phyloP scores from a whole-genome alignment of 2,329 filamentous ascomycete species.

The Fusarium torreyae region DNA sequence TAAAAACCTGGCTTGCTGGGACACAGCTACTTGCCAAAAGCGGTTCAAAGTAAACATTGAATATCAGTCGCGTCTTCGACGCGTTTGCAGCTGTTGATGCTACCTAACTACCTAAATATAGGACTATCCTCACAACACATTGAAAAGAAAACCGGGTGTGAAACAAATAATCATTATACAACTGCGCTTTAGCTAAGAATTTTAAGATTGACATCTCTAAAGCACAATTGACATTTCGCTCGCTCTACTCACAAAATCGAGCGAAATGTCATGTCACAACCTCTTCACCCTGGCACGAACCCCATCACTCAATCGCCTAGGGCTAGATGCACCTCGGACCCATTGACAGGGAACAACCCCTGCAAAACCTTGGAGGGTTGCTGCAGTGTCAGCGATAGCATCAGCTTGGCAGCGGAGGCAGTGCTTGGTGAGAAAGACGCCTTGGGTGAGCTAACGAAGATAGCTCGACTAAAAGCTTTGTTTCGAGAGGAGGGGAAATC shows the following conservation, averaged over 20 bases:
- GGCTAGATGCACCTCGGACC: conserved; percentile 22
- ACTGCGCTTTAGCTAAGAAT: background rate
- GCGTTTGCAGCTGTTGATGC: conserved; percentile 15
- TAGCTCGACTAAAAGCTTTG: conserved; percentile 39
- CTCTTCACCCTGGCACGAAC: conserved; percentile 10
- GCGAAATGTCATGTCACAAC: conserved; percentile 1
- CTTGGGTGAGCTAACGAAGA: conserved; percentile 20
- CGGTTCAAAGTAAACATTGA: conserved; percentile 41
- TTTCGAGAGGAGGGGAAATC: conserved; percentile 49
- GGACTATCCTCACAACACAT: background rate
- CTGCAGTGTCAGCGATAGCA: conserved; percentile 48
- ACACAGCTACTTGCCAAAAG: conserved; percentile 37
- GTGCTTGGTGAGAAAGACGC: conserved; percentile 34
- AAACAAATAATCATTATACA: background rate
- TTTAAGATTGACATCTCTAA: background rate
- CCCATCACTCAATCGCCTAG: conserved; percentile 18
- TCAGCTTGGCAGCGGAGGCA: conserved; percentile 48
- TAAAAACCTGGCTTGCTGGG: conserved; percentile 19
- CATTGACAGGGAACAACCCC: conserved; percentile 41
- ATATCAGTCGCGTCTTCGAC: conserved; percentile 12
- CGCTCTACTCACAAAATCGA: conserved; percentile 1
- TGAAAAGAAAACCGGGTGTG: background rate
- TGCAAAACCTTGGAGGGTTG: conserved; percentile 39
- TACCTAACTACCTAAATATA: background rate
- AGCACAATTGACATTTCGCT: background rate